Evolutionary conservation across 495 filamentous ascomycete genomes (phyloP), one percentile per base, ranked within the genome.

Genomic region (Hapsidospora chrysogenum): DNA sequence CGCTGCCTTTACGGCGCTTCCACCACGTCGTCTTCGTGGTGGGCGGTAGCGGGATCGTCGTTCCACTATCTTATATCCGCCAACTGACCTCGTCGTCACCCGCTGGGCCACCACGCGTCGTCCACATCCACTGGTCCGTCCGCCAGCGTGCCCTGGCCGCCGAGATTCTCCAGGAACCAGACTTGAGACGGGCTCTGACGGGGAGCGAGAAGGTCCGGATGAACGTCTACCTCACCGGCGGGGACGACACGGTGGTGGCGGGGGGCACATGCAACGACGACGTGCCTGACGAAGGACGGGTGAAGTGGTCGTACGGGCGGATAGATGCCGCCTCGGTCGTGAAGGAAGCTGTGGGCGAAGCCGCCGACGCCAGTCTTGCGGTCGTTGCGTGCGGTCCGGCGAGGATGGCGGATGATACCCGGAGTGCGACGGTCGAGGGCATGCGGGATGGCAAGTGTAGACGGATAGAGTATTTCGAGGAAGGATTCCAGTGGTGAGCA

Each of bases 1-100:
- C 50, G 10, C 53, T 52, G 11, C 62, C 64, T 0, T 37, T 74
- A 0, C 61, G 62, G 43, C 48, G 49, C 4, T 73, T 62, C 38
- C 58, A 68, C 18, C 62, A 58, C 2, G 52, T 74, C 10, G 41
- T 76, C 7, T 55, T 76, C n/a, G 57, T 78, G 11, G 69, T 60
- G 3, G 72, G 74, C 3, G 74, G 74, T 0, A 69, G 66, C 3
- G 74, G 74, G 0, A 68, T 78, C 29, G 64, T 72, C 0, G 67
- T 61, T 0, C 54, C 63, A 2, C 46, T 72, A 2, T 63, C 72
- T 0, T 68, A 74, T 41, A 47, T 78, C 18, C n/a, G n/a, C n/a
- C n/a, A n/a, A n/a, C n/a, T n/a, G n/a, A n/a, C n/a, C n/a, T n/a
- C n/a, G n/a, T n/a, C n/a, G n/a, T n/a, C n/a, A n/a, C n/a, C n/a